Base-by-base conservation (phyloP, 129 eudicot genomes). In the Flaveria brownii region DNA sequence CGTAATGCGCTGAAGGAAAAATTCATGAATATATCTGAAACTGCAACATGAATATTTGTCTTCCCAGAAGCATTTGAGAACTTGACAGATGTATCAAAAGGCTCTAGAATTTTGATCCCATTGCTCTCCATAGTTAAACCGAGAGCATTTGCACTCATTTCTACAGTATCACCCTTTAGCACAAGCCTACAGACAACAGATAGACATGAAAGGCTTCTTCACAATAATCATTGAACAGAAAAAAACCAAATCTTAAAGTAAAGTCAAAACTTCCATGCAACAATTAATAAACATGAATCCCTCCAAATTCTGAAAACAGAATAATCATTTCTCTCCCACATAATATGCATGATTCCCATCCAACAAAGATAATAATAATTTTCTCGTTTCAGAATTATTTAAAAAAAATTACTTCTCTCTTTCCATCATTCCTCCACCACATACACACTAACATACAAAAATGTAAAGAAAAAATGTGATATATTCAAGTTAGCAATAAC, bases 51-150 rank as follows among this genome's bases (percentile, higher is more conserved):
- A 52, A 95, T 83, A 74, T 88, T 87, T 74, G 93, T 91, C 90
- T 88, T 91, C 67, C 97, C 99, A 70, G 95, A 90, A 47, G 87
- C 90, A 84, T 71, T 87, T 39, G 97, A 83, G 77, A 86, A 91
- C 81, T 85, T 87, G 74, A 89, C 84, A 65, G 87, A 86, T 57
- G 99, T 86, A 80, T 95, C 99, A 85, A 95, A 95, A 46, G 99
- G 99, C 87, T 95, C 99, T 84, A 95, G 83, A 52, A 91, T 88
- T 83, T 85, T 86, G 79, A 89, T 85, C 72, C 97, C 99, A 78
- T 91, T 95, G 87, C 99, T 91, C 85, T 95, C 99, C 99, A 95
- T 86, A 39, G 97, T 91, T 13, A 95, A 83, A 28, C 97, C 99
- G 80, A 91, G 93, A 67, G 89, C 89, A 84, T 86, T 82, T 22